Evolutionary conservation across 1,284 basidiomycete species (phyloP).

Genomic region (Abortiporus biennis): DNA sequence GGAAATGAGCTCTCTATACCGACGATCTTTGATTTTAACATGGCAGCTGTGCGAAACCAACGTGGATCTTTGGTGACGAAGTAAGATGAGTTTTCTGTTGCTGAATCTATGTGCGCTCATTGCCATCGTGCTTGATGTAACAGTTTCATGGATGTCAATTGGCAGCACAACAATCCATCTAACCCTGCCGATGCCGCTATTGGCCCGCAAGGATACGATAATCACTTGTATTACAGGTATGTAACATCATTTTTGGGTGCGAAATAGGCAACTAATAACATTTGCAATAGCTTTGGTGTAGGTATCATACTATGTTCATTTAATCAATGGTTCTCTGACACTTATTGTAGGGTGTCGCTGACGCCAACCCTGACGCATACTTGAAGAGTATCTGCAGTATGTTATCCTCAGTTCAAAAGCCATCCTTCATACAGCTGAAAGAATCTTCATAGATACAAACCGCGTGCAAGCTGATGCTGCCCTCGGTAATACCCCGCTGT

Average conservation of each 20-base stretch:
- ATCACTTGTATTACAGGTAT: slow-evolving; percentile 72
- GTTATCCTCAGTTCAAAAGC: slow-evolving; percentile 15
- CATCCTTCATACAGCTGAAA: background rate
- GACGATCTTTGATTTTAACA: slow-evolving; percentile 20
- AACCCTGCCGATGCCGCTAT: slow-evolving; percentile 64
- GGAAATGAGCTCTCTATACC: slow-evolving; percentile 28
- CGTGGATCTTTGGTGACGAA: slow-evolving; percentile 41
- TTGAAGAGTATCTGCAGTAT: slow-evolving; percentile 63
- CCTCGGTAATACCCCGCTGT: slow-evolving; percentile 41
- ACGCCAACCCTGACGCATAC: slow-evolving; percentile 58
- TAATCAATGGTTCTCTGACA: slow-evolving; percentile 2
- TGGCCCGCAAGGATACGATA: slow-evolving; percentile 72
- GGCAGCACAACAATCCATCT: slow-evolving; percentile 62
- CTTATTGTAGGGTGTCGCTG: slow-evolving; percentile 54
- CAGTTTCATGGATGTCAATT: slow-evolving; percentile 75
- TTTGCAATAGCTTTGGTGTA: slow-evolving; percentile 49
- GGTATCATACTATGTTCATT: slow-evolving; percentile 5
- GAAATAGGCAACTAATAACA: slow-evolving; percentile 8
- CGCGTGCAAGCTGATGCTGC: slow-evolving; percentile 43
- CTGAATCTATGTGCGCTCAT: background rate
- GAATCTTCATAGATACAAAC: slow-evolving; percentile 40
- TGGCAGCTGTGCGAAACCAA: slow-evolving; percentile 9
- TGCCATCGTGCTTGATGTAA: background rate
- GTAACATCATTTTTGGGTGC: slow-evolving; percentile 14
- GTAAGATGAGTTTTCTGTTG: slow-evolving; percentile 24